Evolutionary conservation across 345 rosid species (phyloP), one percentile per base, ranked within the genome.

Genomic region (Leavenworthia alabamica): DNA sequence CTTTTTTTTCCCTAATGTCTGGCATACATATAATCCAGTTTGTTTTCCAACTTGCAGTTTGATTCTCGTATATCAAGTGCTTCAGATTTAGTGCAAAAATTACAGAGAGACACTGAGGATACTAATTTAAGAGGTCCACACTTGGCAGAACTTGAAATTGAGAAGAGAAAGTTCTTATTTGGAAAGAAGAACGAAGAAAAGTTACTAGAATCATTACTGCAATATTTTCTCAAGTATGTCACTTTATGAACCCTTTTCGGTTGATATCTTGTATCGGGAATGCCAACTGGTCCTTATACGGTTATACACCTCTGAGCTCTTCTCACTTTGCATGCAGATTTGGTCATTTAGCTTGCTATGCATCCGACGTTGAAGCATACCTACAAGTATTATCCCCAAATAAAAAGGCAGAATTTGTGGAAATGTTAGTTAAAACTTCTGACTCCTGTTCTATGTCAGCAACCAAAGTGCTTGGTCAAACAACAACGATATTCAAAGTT

Each of bases 331-430:
- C 67, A 55, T 55, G 43, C 89, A 94, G 97, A 82, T 89, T 88
- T 81, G 96, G 97, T 77, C 99, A 87, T 79, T 70, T 88, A 66
- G 94, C 95, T 41, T 90, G 95, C 78, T 90, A 77, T 79, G 67
- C 88, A 63, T 82, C 96, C 23, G 99, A 88, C 66, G 71, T 88
- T 42, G 92, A 86, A 74, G 74, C 65, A 60, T 87, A 68, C 71
- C 79, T 90, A 78, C 82, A 79, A 73, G 87, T 82, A 46, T 78
- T 94, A 69, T 53, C 95, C 69, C 68, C 77, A 16, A 79, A 78
- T 42, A 76, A 79, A 71, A 83, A 75, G 74, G 70, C 40, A 42
- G 87, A 86, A 51, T 76, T 87, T 74, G 63, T 81, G 55, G 80
- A 68, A 68, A 89, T 75, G 69, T 45, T 89, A 43, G 71, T 70